Base-by-base conservation (phyloP, 2,329 filamentous ascomycete species). In the Fusarium miscanthi region DNA sequence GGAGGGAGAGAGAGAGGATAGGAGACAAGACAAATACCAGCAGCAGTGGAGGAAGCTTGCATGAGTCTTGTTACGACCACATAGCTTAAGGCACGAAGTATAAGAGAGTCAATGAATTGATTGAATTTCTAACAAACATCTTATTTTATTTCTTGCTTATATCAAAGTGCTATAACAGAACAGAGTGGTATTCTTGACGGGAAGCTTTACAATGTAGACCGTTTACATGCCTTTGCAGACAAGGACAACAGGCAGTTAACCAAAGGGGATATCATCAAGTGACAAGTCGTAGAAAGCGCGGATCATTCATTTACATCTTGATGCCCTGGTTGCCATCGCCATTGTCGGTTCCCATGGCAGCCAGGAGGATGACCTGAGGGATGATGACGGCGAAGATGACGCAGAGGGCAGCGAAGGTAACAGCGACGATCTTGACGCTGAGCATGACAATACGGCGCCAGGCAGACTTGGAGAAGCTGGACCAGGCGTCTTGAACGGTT, bases 401-500 rank as follows among this genome's bases (percentile, higher is more conserved):
- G 8, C 88, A 33, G 30, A 83, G 78, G 19, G 87, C 75, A 7
- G 81, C 86, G 21, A 88, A 60, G 52, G 86, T 80, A 62, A 94
- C 85, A 38, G 85, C 80, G 70, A 90, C 85, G 75, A 92, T 86
- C 89, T 97, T 97, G 82, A 87, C 83, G 76, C 94, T 92, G 37
- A 96, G 87, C 82, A 92, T 91, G 78, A 94, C 82, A 54, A 97
- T 87, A 62, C 94, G 90, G 74, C 90, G 85, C 81, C 94, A 92
- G 48, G 93, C 90, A 67, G 89, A 85, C 81, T 88, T 89, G 80
- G 91, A 89, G 81, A 97, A 95, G 40, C 90, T 93, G 76, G 86
- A 87, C 93, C 94, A 95, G 2, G 94, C 94, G 76, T 95, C 92
- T 54, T 88, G 80, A 77, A 95, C 87, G 43, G 92, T 89, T 69